These are phyloP conservation scores for Penicillium paxilli DNA, from an alignment of 495 filamentous ascomycete species.

Conservation along the genomic window DNA sequence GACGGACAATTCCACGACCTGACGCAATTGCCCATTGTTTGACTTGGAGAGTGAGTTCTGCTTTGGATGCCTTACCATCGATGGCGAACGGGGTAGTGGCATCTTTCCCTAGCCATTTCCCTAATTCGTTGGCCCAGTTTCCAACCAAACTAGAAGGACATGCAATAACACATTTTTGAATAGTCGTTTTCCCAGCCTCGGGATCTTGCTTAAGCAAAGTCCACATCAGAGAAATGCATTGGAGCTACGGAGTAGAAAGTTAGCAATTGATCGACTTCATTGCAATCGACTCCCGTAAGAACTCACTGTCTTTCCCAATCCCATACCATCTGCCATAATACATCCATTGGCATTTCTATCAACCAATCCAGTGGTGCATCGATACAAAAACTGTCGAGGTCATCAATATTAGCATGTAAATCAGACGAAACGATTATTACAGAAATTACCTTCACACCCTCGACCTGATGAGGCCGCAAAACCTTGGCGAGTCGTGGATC, in stretches of 20 bases:
- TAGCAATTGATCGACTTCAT: conserved; percentile 32
- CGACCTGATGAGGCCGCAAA: conserved; percentile 93
- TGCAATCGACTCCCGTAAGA: not conserved
- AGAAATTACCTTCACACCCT: conserved; percentile 76
- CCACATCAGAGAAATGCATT: conserved; percentile 88
- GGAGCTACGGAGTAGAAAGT: conserved; percentile 54
- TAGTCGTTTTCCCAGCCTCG: conserved; percentile 87
- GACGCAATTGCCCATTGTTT: conserved; percentile 92
- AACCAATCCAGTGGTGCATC: conserved; percentile 88
- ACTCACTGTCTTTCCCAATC: conserved; percentile 86
- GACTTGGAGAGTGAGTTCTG: conserved; percentile 84
- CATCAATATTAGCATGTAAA: not conserved
- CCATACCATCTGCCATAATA: conserved; percentile 99
- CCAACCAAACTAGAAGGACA: conserved; percentile 95
- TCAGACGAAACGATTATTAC: not conserved
- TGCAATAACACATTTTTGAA: conserved; percentile 98
- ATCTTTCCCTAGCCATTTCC: conserved; percentile 89
- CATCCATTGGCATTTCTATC: conserved; percentile 94
- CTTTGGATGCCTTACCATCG: conserved; percentile 94
- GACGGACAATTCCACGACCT: conserved; percentile 85
- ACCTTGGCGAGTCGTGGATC: conserved; percentile 91
- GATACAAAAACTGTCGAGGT: conserved; percentile 73
- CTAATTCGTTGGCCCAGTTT: conserved; percentile 95
- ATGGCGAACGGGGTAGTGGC: conserved; percentile 93
- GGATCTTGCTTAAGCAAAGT: conserved; percentile 94